Base-by-base conservation (phyloP, 306 rosid species). In the Trichosanthes truncata region DNA sequence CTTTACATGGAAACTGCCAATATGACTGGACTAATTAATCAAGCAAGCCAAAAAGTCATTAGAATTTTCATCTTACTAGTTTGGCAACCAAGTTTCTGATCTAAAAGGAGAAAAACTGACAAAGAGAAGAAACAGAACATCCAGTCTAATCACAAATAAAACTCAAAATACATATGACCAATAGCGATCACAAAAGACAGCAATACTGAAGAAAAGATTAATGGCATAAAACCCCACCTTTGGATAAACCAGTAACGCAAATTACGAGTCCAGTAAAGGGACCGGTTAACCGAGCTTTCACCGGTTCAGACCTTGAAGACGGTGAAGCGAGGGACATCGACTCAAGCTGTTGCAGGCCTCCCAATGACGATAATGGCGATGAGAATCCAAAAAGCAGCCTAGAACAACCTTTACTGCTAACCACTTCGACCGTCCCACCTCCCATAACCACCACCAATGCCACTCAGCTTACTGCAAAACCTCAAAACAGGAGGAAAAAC, bases 221-320 rank as follows among this genome's bases (percentile, higher is more conserved):
- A 63, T 15, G 55, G 2, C 74, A 46, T 41, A 84, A 71, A 33
- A 60, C 40, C 78, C 76, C 38, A 96, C 99, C 99, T 89, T 90
- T 96, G 76, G 99, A 93, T 49, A 96, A 83, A 38, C 99, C 99
- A 57, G 99, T 96, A 59, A 96, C 99, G 56, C 99, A 96, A 45
- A 96, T 90, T 81, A 90, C 85, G 13, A 96, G 98, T 67, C 96
- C 94, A 80, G 87, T 76, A 81, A 96, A 96, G 67, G 98, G 97
- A 72, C 91, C 87, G 52, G 59, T 74, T 69, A 93, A 84, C 83
- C 84, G 84, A 75, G 85, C 80, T 26, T 81, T 85, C 79, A 55
- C 56, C 11, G 79, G 13, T 65, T 84, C 91, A 26, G 91, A 89
- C 71, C 65, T 73, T 31, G 62, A n/a, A 78, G 97, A 88, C 73